Conservation (phyloP, 2,329 filamentous ascomycete species). For the Colletotrichum falcatum region DNA sequence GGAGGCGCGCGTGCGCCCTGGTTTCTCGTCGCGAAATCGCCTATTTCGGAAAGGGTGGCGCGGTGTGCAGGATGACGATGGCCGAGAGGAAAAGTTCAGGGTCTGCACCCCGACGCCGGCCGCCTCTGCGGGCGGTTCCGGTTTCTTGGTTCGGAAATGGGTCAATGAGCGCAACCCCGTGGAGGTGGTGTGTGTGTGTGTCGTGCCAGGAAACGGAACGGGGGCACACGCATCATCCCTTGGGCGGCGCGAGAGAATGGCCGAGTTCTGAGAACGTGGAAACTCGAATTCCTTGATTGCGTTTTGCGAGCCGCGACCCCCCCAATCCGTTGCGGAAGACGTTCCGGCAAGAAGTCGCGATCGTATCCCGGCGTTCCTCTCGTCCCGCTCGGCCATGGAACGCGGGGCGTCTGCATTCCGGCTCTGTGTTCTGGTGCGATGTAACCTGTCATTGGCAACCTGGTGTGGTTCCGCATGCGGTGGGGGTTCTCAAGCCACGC, state of each 20-base stretch:
- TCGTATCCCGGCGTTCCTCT: neutral
- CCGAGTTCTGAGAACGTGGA: neutral
- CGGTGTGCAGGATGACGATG: slow-evolving; percentile 16
- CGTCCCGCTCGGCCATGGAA: neutral
- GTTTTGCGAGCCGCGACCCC: slow-evolving; percentile 23
- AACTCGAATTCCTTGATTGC: slow-evolving; percentile 6
- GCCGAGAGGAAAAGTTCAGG: slow-evolving; percentile 3
- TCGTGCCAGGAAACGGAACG: slow-evolving; percentile 19
- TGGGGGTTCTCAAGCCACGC: neutral
- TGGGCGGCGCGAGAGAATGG: too few relatives aligned
- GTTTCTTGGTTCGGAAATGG: slow-evolving; percentile 11
- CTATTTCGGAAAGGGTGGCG: neutral
- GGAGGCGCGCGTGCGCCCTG: slow-evolving; percentile 19
- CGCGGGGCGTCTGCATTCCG: slow-evolving; percentile 1
- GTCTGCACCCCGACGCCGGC: slow-evolving; percentile 5
- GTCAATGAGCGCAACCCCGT: neutral
- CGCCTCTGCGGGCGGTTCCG: slow-evolving; percentile 32
- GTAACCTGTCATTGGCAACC: slow-evolving; percentile 3
- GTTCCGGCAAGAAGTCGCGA: slow-evolving; percentile 19
- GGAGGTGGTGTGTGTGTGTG: too few relatives aligned
- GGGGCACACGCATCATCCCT: neutral
- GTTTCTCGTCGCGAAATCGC: neutral
- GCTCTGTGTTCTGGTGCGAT: neutral
- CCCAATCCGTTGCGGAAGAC: slow-evolving; percentile 12
- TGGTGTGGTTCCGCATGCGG: neutral